These are phyloP conservation scores for Paraleonurus japonicus DNA, from an alignment of 257 asterid species.

Conservation along the genomic window DNA sequence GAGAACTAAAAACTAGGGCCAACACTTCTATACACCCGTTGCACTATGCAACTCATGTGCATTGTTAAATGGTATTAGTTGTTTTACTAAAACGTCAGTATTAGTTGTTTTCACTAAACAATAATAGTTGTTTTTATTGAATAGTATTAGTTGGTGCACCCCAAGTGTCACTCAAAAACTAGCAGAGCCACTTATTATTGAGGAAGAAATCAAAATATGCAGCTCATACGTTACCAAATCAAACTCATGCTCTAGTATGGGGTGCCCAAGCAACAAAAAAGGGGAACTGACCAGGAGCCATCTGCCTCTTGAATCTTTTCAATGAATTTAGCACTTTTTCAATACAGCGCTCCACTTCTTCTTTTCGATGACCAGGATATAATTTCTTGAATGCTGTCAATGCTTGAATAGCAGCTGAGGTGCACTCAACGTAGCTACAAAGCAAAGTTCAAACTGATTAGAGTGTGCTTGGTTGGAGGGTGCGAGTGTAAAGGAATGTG, in stretches of 20 bases:
- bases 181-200: not conserved
- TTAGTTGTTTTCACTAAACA: no score
- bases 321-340: conserved; percentile 66
- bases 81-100: no score
- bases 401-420: conserved; percentile 97
- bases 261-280: not conserved
- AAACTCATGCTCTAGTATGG: conserved; percentile 14
- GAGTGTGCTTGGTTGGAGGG: not conserved
- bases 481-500: not conserved
- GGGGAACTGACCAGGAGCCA: conserved; percentile 89
- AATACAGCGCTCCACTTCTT: conserved; percentile 64
- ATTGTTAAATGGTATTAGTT: no score
- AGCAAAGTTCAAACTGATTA: conserved; percentile 29
- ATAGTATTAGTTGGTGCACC: no score
- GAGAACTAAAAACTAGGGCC: conserved; percentile 7
- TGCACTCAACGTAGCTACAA: conserved; percentile 90
- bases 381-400: conserved; percentile 61
- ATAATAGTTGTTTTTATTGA: no score
- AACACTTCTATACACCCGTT: no score
- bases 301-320: conserved; percentile 76
- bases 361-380: conserved; percentile 85
- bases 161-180: no score
- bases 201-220: not conserved
- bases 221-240: conserved; percentile 12
- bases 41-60: no score